phyloP scores from a whole-genome alignment of 805 yeast genomes.

The Tetrapisispora pingtungensis region DNA sequence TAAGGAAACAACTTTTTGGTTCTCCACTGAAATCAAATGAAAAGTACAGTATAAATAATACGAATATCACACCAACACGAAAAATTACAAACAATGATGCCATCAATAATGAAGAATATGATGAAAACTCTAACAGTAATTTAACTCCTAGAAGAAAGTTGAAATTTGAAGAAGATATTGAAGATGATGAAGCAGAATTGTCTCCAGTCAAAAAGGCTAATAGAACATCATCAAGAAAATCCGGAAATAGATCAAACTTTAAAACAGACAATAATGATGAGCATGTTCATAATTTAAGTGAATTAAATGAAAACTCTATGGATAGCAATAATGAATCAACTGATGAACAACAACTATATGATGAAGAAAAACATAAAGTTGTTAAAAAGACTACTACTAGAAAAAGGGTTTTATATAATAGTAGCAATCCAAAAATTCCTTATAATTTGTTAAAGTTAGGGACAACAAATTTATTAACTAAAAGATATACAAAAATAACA shows the following conservation, averaged over 20 bases:
- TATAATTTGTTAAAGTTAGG: slow-evolving; percentile 1
- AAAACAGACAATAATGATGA: background rate
- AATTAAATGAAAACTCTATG: background rate
- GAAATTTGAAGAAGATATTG: slow-evolving; percentile 24
- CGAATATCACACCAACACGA: slow-evolving; percentile 2
- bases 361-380: background rate
- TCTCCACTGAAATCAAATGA: slow-evolving; percentile 14
- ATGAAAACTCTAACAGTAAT: slow-evolving; percentile 1
- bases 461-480: slow-evolving; percentile 15
- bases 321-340: background rate
- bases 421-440: background rate
- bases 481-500: slow-evolving; percentile 28
- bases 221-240: background rate
- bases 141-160: slow-evolving; percentile 21
- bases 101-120: slow-evolving; percentile 2
- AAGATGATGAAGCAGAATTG: slow-evolving; percentile 8
- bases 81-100: background rate
- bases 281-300: background rate
- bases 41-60: background rate
- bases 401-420: background rate
- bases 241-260: background rate
- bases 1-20: slow-evolving; percentile 22
- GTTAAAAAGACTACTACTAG: background rate
- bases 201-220: slow-evolving; percentile 3
- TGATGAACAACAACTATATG: background rate